Base-by-base conservation (phyloP, 345 rosid species). In the Syzygium jambos region DNA sequence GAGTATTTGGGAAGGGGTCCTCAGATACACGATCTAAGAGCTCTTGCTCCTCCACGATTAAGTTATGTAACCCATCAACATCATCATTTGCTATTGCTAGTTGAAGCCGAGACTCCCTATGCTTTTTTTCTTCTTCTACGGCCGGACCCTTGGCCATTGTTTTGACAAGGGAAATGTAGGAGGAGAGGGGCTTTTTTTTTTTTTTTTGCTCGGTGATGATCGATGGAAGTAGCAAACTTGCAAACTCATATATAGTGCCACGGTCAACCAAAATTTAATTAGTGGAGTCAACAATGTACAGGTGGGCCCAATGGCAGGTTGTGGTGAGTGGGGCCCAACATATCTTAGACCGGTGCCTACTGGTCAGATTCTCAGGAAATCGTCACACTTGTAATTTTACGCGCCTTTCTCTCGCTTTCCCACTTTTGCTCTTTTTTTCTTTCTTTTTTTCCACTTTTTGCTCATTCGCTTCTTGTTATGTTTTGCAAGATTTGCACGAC, bases 41-140 rank as follows among this genome's bases (percentile, higher is more conserved):
- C 21, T 0, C 1, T 2, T 0, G 38, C 22, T 63, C 77, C 77
- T 29, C 11, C 77, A 3, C 34, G 29, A n/a, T 63, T n/a, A 63
- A 5, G 4, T 14, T 0, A 63, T 63, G 38, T 13, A 63, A 9
- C 38, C 27, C 19, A 13, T 14, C 41, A 3, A 63, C 41, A 63
- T 14, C 10, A 63, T 63, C 77, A 29, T 14, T 3, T 63, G 4
- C 41, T 63, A 63, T 63, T 63, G 77, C 77, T 29, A 23, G n/a
- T 9, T 25, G 29, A 57, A 57, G 14, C 29, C 11, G 29, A 10
- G 63, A 9, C 29, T 57, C 63, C 63, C 63, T 1, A 57, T 1
- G n/a, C n/a, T 57, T 25, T 8, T 55, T 55, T 55, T 8, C 59
- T 9, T 55, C 59, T 9, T 55, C 22, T 10, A 8, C 1, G 11